Evolutionary conservation across 2,329 filamentous ascomycete genomes (phyloP), one percentile per base, ranked within the genome.

Genomic region (Chrysoporthe deuterocubensis): DNA sequence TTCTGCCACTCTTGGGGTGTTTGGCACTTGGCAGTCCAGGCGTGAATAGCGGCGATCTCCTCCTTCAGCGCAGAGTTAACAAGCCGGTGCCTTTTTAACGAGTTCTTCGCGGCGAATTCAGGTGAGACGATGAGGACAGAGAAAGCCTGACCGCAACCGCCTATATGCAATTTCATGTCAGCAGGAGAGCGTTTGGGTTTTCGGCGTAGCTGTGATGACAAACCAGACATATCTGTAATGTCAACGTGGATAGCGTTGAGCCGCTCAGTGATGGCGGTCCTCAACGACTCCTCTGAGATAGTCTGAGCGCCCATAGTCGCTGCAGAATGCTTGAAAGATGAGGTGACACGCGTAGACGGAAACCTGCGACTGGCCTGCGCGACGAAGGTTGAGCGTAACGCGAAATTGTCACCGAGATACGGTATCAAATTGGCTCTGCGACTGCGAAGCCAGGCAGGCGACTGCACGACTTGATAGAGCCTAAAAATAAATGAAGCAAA

Each of bases 21-120:
- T 82, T 94, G 92, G 78, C 94, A 97, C 81, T 94, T 96, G 40
- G 94, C 93, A 66, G 93, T 96, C 94, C 94, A 97, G 50, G 94
- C 94, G 82, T 97, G 94, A 74, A 97, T 97, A 71, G 87, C 88
- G 18, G 92, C 92, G 77, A 97, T 97, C 81, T 97, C 94, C 59
- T 90, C 87, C 82, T 94, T 95, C 74, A 97, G 84, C 5, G 89
- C 89, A 18, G 86, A 86, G 80, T 97, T 97, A 73, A 97, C 94
- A 71, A 68, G 58, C 56, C 94, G 89, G 80, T 97, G 93, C 67
- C 94, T 87, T 77, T 93, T 93, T 67, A 97, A 88, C 64, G 92
- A 92, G 75, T 83, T 91, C 78, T 92, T 90, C 74, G 88, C 89
- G 66, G 85, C 83, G 78, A 93, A 94, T 67, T 88, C 82, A 43